phyloP scores from a whole-genome alignment of 75 land plant species.

The Selaginella moellendorffii region DNA sequence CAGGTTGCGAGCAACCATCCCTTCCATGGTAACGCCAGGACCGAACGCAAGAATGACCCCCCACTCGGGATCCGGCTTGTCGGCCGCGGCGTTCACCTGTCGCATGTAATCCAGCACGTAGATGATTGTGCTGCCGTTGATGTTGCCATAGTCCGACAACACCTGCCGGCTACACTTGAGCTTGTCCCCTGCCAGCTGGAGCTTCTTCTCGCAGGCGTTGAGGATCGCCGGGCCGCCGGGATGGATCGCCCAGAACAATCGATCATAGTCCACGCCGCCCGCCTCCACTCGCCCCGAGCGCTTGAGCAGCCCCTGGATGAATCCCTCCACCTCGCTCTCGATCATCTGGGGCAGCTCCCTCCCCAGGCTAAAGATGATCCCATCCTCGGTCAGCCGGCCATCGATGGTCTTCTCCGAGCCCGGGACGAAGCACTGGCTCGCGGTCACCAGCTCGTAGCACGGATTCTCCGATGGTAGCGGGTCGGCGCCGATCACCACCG shows the following conservation, averaged over 20 bases:
- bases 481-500: constrained; percentile 65
- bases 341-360: constrained; percentile 89
- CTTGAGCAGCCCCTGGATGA: constrained; percentile 21
- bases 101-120: constrained; percentile 92
- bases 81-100: constrained; percentile 26
- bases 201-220: constrained; percentile 57
- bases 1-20: constrained; percentile 69
- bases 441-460: constrained; percentile 66
- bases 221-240: constrained; percentile 99
- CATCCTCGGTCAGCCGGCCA: constrained; percentile 80
- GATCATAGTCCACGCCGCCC: constrained; percentile 30
- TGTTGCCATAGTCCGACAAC: constrained; percentile 85
- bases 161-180: constrained; percentile 55
- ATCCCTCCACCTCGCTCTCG: constrained; percentile 51
- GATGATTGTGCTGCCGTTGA: constrained; percentile 85
- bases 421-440: constrained; percentile 71
- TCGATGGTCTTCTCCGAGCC: constrained; percentile 62
- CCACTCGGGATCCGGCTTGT: constrained; percentile 43
- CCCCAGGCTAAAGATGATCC: constrained; percentile 72
- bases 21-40: constrained; percentile 95
- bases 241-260: constrained; percentile 96
- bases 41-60: constrained; percentile 96
- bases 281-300: constrained; percentile 14
- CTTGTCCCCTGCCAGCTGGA: constrained; percentile 56
- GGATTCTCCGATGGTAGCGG: constrained; percentile 43